A percentile compares a stretch with the other conserved stretches of the same genome.
Evolutionary conservation across 192 early-diverging fungal genomes (phyloP).

Genomic region (Podila epicladia): DNA sequence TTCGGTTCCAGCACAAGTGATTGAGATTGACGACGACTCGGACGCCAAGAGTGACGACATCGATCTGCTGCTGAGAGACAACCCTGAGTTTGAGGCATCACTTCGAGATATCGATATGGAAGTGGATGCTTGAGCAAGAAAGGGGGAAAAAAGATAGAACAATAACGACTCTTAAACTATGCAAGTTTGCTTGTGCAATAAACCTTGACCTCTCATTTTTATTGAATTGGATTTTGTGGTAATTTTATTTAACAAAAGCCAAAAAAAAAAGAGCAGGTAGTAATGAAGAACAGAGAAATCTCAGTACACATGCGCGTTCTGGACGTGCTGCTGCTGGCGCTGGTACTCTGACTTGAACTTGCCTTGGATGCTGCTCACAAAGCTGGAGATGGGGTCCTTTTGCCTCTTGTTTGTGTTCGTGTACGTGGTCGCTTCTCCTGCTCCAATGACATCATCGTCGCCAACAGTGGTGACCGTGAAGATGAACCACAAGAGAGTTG

Average conservation of each 20-base stretch:
- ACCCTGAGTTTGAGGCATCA: not conserved
- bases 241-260: too few relatives aligned
- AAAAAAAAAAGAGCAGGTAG: too few relatives aligned
- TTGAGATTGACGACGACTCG: not conserved
- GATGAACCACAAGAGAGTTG: conserved; percentile 34
- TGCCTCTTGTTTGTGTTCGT: not conserved
- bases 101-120: not conserved
- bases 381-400: conserved; percentile 37
- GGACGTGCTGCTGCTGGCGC: conserved; percentile 35
- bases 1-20: not conserved
- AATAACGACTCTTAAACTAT: too few relatives aligned
- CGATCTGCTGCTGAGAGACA: not conserved
- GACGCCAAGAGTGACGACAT: not conserved
- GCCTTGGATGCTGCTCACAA: conserved; percentile 13
- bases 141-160: not conserved
- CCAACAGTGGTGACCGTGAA: conserved; percentile 19
- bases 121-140: not conserved
- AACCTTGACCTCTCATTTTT: not conserved
- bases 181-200: not conserved
- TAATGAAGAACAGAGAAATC: too few relatives aligned
- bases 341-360: conserved; percentile 38
- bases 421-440: not conserved
- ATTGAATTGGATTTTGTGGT: too few relatives aligned
- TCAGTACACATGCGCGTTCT: conserved; percentile 25
- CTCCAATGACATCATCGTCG: not conserved